Conservation (phyloP, 2,329 filamentous ascomycete species). For the Aspergillus tubingensis region DNA sequence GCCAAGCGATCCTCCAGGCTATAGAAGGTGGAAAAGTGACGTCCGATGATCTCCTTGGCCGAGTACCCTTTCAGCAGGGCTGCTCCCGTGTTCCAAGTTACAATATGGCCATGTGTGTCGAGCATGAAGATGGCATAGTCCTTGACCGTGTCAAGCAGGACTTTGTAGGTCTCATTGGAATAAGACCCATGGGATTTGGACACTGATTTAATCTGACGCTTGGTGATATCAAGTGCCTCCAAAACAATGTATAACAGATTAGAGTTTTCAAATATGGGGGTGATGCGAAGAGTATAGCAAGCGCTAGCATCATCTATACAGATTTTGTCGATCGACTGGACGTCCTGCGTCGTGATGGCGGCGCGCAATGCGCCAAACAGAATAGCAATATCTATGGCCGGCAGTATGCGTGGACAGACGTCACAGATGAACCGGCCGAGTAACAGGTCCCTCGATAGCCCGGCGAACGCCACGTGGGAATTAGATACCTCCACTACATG, state of each 20-base stretch:
- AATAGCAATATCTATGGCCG: conserved; percentile 38
- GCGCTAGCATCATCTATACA: conserved; percentile 18
- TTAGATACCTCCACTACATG: conserved; percentile 48
- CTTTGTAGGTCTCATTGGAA: conserved; percentile 59
- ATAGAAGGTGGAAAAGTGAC: conserved; percentile 62
- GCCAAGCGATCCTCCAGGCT: conserved; percentile 51
- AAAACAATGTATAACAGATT: conserved; percentile 46
- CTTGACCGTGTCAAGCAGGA: conserved; percentile 62
- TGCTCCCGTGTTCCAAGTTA: conserved; percentile 61
- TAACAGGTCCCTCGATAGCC: conserved; percentile 35
- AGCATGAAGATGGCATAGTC: conserved; percentile 67
- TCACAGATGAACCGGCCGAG: conserved; percentile 43
- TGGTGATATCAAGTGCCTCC: conserved; percentile 44
- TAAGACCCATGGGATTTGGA: conserved; percentile 47
- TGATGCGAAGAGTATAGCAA: conserved; percentile 37
- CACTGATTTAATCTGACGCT: conserved; percentile 20
- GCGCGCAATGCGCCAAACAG: conserved; percentile 40
- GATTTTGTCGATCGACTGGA: conserved; percentile 39
- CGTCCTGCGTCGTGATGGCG: conserved; percentile 38
- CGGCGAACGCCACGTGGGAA: conserved; percentile 42
- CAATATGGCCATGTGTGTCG: conserved; percentile 56
- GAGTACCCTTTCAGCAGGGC: conserved; percentile 59
- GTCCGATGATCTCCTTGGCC: conserved; percentile 57
- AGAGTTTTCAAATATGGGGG: conserved; percentile 47
- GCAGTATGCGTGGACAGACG: conserved; percentile 36